A percentile compares a stretch with the other conserved stretches of the same genome.
phyloP scores from a whole-genome alignment of 2,329 filamentous ascomycete species.

The Exophiala oligosperma region DNA sequence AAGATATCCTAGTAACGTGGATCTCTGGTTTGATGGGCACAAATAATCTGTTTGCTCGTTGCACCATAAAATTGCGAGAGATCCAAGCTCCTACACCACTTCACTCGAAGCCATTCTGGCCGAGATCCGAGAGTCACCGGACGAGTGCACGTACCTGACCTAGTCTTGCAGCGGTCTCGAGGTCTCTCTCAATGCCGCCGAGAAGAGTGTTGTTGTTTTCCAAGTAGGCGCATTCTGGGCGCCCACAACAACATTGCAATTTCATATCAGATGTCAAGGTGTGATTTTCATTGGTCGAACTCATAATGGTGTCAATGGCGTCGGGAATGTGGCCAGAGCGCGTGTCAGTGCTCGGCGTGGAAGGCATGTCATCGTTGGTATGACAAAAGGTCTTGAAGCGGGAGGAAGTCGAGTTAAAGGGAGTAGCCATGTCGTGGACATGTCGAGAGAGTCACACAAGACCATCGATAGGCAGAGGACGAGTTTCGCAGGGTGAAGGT shows the following conservation, averaged over 20 bases:
- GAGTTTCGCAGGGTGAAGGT: not conserved
- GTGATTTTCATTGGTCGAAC: constrained; percentile 17
- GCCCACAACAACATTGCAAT: constrained; percentile 77
- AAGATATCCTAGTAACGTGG: not conserved
- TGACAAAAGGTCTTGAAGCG: constrained; percentile 26
- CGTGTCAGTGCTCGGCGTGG: constrained; percentile 19
- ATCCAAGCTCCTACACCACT: not conserved
- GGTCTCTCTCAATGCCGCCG: constrained; percentile 81
- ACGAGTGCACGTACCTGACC: constrained; percentile 74
- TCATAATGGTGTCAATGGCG: constrained; percentile 22
- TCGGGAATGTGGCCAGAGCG: constrained; percentile 27
- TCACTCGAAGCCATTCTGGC: not conserved
- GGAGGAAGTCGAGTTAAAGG: constrained; percentile 22
- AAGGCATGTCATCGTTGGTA: constrained; percentile 23
- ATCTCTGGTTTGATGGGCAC: not conserved
- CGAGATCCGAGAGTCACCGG: not conserved
- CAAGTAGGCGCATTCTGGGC: constrained; percentile 74
- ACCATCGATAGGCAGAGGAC: not conserved
- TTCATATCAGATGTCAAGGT: constrained; percentile 12
- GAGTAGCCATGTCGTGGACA: constrained; percentile 18
- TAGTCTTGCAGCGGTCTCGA: constrained; percentile 79
- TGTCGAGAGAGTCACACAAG: constrained; percentile 22
- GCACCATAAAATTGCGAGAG: constrained; percentile 6
- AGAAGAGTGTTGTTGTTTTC: constrained; percentile 77
- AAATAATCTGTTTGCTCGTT: not conserved